Evolutionary conservation across 352 stramenopile species (phyloP).

Genomic region (Blastocystis sp.): DNA sequence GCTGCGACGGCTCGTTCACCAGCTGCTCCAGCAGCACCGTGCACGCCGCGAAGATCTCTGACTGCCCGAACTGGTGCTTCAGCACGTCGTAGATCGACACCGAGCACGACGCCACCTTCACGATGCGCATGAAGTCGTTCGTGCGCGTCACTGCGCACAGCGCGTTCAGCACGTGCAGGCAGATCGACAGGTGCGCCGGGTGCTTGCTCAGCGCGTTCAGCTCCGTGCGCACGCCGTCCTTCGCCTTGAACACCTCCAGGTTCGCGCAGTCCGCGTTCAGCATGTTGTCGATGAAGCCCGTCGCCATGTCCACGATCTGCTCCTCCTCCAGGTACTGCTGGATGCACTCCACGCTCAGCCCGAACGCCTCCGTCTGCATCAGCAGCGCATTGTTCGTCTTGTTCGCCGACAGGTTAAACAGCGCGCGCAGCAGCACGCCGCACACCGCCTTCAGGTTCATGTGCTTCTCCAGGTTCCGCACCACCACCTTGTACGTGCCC

Average conservation of each 20-base stretch:
- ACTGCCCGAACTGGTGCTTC: conserved; percentile 57
- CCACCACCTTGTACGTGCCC: conserved; percentile 1
- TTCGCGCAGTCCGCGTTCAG: conserved; percentile 40
- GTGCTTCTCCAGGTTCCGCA: conserved; percentile 36
- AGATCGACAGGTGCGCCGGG: conserved; percentile 22
- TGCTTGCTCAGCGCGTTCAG: conserved; percentile 40
- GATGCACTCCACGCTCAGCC: conserved; percentile 19
- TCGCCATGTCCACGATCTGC: conserved; percentile 32
- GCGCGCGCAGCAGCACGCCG: background rate
- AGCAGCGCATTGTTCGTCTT: background rate
- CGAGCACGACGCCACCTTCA: conserved; percentile 22
- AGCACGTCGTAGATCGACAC: conserved; percentile 50
- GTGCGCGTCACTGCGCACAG: conserved; percentile 42
- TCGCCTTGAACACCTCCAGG: conserved; percentile 28
- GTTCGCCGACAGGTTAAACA: conserved; percentile 44
- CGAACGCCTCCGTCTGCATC: conserved; percentile 14
- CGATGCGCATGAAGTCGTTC: conserved; percentile 34
- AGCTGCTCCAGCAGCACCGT: conserved; percentile 61
- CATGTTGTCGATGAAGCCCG: conserved; percentile 67
- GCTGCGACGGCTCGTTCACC: conserved; percentile 49
- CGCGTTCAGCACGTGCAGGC: conserved; percentile 39
- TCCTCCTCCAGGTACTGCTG: conserved; percentile 30
- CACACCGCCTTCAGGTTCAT: conserved; percentile 3
- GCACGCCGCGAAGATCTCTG: conserved; percentile 43
- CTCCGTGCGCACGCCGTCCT: conserved; percentile 29